Percentiles rank a stretch among this genome's conserved stretches.
phyloP scores from a whole-genome alignment of 2,329 filamentous ascomycete genomes.

The Corniculantispora saksenae region DNA sequence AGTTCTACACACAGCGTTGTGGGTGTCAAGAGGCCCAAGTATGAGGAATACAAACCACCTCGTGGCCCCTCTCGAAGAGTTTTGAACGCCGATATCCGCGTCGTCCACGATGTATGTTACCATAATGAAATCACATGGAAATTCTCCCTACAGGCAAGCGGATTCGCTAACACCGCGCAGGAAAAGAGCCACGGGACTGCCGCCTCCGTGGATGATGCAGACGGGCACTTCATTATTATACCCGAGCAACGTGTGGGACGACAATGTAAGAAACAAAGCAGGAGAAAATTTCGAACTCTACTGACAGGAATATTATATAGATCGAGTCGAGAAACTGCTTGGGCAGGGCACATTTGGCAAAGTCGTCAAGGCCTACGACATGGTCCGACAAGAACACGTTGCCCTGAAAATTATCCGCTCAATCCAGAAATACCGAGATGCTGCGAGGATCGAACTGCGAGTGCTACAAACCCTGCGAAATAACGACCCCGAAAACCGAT shows the following conservation, averaged over 20 bases:
- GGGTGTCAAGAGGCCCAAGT: conserved; percentile 4
- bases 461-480: conserved; percentile 15
- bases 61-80: background rate
- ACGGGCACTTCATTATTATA: conserved; percentile 87
- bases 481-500: conserved; percentile 15
- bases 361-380: conserved; percentile 19
- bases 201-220: conserved; percentile 82
- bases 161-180: background rate
- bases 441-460: conserved; percentile 15
- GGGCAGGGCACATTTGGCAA: conserved; percentile 17
- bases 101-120: conserved; percentile 55
- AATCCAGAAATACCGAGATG: conserved; percentile 19
- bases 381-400: conserved; percentile 15
- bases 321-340: conserved; percentile 18
- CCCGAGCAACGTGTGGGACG: conserved; percentile 57
- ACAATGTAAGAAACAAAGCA: conserved; percentile 3
- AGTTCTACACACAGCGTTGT: conserved; percentile 6
- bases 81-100: conserved; percentile 38
- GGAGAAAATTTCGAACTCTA: background rate
- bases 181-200: conserved; percentile 43
- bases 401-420: conserved; percentile 19
- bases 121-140: background rate
- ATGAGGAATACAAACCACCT: conserved; percentile 8
- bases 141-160: background rate
- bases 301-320: background rate